Conservation (phyloP, 768 basidiomycete species). For the Xerocomellus amylosporus region DNA sequence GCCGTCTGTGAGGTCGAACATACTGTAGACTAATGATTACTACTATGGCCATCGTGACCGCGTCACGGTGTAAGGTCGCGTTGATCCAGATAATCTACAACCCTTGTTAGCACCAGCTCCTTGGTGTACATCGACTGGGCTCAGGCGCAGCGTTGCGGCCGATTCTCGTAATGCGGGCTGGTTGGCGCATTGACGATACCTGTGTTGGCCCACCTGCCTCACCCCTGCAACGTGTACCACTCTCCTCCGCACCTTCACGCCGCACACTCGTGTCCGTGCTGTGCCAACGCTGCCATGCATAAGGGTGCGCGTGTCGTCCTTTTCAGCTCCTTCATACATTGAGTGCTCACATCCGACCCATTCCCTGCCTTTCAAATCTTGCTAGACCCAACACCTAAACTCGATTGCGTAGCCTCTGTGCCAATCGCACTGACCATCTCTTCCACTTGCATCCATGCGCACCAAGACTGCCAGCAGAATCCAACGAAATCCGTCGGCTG, state of each 20-base stretch:
- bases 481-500: constrained; percentile 24
- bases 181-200: constrained; percentile 1
- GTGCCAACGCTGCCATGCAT: constrained; percentile 24
- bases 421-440: constrained; percentile 11
- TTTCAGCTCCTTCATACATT: constrained; percentile 15
- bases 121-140: too few species aligned
- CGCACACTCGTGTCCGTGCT: constrained; percentile 34
- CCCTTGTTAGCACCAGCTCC: too few species aligned
- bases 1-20: too few species aligned
- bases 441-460: constrained; percentile 22
- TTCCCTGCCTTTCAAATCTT: constrained; percentile 2
- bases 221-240: constrained; percentile 25
- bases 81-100: too few species aligned
- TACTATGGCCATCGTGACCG: too few species aligned
- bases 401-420: constrained; percentile 7
- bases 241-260: constrained; percentile 19
- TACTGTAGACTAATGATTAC: too few species aligned
- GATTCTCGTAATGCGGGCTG: constrained; percentile 6
- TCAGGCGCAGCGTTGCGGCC: neutral
- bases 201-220: constrained; percentile 21
- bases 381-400: neutral
- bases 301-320: constrained; percentile 25
- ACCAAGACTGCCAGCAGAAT: constrained; percentile 21
- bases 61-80: too few species aligned
- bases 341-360: constrained; percentile 8